phyloP scores from a whole-genome alignment of 768 basidiomycete species.

The Pleurotus platypus region DNA sequence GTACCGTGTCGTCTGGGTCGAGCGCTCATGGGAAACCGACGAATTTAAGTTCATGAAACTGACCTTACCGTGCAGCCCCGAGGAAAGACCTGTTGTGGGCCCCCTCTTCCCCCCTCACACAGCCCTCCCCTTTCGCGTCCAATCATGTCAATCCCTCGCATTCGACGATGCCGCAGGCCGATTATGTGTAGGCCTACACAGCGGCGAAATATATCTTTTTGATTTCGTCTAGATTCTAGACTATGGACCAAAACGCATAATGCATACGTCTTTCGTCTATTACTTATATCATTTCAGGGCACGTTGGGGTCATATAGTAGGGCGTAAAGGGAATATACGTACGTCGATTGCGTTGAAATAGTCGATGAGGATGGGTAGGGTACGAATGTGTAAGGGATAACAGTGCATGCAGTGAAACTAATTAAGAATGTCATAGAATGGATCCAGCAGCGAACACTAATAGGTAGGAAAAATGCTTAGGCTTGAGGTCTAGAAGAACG shows the following conservation, averaged over 20 bases:
- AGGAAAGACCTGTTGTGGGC: constrained; percentile 22
- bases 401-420: not conserved
- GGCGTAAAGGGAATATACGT: not conserved
- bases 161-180: constrained; percentile 57
- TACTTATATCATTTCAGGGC: not conserved
- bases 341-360: not conserved
- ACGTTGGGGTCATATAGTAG: not conserved
- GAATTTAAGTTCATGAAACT: constrained; percentile 48
- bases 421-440: not conserved
- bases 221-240: constrained; percentile 19
- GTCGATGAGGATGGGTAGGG: not conserved
- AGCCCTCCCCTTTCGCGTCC: constrained; percentile 48
- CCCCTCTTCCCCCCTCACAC: constrained; percentile 42
- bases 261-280: not conserved
- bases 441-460: not conserved
- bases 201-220: constrained; percentile 51
- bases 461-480: constrained; percentile 23
- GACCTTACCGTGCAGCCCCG: constrained; percentile 27
- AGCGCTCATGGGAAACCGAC: constrained; percentile 46
- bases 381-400: not conserved
- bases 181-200: constrained; percentile 46
- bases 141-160: constrained; percentile 39
- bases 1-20: constrained; percentile 48
- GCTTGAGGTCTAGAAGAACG: constrained; percentile 63
- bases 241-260: not conserved